Base-by-base conservation (phyloP, 1,284 basidiomycete species). In the Ceratobasidium sp. region DNA sequence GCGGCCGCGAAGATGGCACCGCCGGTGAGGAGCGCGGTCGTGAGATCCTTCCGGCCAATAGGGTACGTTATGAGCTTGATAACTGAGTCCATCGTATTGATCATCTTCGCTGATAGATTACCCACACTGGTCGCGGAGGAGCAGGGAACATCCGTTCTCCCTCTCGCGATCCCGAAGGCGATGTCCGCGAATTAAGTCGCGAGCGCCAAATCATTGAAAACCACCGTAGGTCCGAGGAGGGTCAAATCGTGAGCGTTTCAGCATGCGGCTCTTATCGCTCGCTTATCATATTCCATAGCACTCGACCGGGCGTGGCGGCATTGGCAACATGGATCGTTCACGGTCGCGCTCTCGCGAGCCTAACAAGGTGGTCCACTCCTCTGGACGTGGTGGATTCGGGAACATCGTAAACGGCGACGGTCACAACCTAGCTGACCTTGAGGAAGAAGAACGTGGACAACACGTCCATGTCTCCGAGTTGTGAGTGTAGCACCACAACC, bases 81-180 rank as follows among this genome's bases (percentile, higher is more conserved):
- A 56, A 46, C 39, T 29, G n/a, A 68, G 49, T 19, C 65, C 72
- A 76, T 54, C 53, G n/a, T 37, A 61, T 49, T 72, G 51, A 74
- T 56, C 11, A n/a, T 22, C 46, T 56, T 19, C 1, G 41, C 75
- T 3, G 54, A 8, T 76, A 90, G 84, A 75, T 86, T n/a, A 85
- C 84, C 76, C 89, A 89, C 49, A 87, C 88, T 54, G 92, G 93
- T 22, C 87, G 92, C 41, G 92, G 92, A 46, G 92, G 92, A 31
- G 87, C 86, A 22, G 92, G 92, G 53, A 94, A 94, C 82, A 88
- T 93, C 48, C 88, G 90, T 63, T 90, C 90, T 2, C 88, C 89
- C 0, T 91, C 91, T 19, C 86, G 88, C 54, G 88, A 89, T 59
- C 81, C 84, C 46, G 79, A 78, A 31, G 76, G 77, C 48, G 77